Conservation (phyloP, 2,329 filamentous ascomycete species). For the Claviceps sp. region DNA sequence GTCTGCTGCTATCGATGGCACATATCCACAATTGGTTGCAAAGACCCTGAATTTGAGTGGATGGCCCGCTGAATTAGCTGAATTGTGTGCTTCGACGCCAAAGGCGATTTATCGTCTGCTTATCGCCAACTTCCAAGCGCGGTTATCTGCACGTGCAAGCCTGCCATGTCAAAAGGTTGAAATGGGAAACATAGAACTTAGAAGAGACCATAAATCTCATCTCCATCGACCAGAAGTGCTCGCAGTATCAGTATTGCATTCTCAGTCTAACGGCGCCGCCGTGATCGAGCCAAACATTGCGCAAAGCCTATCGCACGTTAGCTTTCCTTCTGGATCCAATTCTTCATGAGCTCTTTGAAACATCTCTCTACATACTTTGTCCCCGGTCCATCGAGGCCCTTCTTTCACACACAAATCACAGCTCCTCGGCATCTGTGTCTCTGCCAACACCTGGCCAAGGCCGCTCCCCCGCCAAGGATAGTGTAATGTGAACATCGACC, state of each 20-base stretch:
- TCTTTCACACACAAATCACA: not conserved
- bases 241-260: not conserved
- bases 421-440: not conserved
- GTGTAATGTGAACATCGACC: conserved; percentile 1
- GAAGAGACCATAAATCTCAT: too few relatives aligned
- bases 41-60: not conserved
- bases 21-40: not conserved
- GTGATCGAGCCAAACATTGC: not conserved
- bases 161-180: too few relatives aligned
- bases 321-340: not conserved
- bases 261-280: not conserved
- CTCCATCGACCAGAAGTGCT: not conserved
- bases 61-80: not conserved
- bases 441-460: conserved; percentile 1
- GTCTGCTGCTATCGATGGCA: not conserved
- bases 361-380: not conserved
- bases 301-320: not conserved
- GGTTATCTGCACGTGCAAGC: not conserved
- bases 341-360: too few relatives aligned
- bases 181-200: too few relatives aligned
- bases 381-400: not conserved
- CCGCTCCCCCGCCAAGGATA: not conserved
- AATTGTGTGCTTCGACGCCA: too few relatives aligned
- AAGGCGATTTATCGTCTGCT: not conserved
- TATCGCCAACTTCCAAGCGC: not conserved